A percentile compares a stretch with the other conserved stretches of the same genome.
These are phyloP conservation scores for Bryopsis sp. DNA, from an alignment of 139 green algal species.

Conservation along the genomic window DNA sequence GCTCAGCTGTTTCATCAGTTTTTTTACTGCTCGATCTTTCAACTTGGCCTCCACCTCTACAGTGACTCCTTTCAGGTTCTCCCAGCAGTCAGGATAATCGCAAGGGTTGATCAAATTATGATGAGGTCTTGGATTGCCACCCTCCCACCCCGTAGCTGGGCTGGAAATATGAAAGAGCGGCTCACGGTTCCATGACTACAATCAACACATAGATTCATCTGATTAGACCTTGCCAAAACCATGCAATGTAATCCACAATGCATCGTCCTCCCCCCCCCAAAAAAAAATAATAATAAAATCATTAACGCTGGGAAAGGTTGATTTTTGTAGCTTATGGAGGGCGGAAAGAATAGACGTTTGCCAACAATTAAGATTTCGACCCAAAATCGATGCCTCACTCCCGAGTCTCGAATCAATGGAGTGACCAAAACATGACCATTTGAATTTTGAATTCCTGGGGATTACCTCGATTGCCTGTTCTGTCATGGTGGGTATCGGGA, in stretches of 20 bases:
- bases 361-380: too few species aligned
- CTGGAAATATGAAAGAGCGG: neutral
- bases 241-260: too few species aligned
- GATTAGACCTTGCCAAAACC: neutral
- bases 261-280: too few species aligned
- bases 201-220: neutral
- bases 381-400: neutral
- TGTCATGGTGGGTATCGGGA: neutral
- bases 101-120: neutral
- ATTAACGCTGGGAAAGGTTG: too few species aligned
- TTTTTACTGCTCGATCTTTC: neutral
- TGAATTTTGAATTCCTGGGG: neutral
- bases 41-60: neutral
- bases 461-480: neutral
- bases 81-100: neutral
- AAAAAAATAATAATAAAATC: too few species aligned
- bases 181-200: constrained; percentile 1
- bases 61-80: neutral
- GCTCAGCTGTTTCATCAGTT: neutral
- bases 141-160: neutral
- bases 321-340: too few species aligned
- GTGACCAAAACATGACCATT: neutral
- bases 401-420: neutral
- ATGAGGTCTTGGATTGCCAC: neutral
- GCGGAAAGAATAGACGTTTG: too few species aligned